Evolutionary conservation across 2,329 filamentous ascomycete species (phyloP).

Genomic region (Ceratocystiopsis minuta): DNA sequence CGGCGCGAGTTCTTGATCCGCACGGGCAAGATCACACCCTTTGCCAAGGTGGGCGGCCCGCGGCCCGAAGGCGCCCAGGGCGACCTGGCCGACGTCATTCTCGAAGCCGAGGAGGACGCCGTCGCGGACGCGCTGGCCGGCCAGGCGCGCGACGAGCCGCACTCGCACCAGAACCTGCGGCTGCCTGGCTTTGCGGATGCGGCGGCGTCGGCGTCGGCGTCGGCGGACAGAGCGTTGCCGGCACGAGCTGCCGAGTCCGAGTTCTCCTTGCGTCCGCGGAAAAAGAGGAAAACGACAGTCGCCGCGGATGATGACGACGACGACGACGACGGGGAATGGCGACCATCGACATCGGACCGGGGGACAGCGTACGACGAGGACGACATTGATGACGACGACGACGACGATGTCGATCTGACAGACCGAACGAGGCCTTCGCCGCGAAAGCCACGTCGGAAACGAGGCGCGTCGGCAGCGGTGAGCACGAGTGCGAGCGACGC

Average conservation of each 20-base stretch:
- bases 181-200: conserved; percentile 47
- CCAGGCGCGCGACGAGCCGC: conserved; percentile 26
- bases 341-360: conserved; percentile 10
- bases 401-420: conserved; percentile 11
- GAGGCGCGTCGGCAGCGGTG: not conserved
- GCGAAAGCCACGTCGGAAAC: conserved; percentile 18
- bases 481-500: not conserved
- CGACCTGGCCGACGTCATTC: conserved; percentile 56
- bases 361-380: not conserved
- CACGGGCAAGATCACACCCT: conserved; percentile 94
- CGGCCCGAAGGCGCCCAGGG: conserved; percentile 43
- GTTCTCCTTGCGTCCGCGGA: conserved; percentile 40
- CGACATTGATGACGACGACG: conserved; percentile 1
- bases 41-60: conserved; percentile 58
- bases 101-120: conserved; percentile 67
- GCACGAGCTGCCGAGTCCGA: conserved; percentile 23
- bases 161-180: conserved; percentile 56
- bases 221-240: conserved; percentile 4
- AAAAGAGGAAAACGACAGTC: conserved; percentile 28
- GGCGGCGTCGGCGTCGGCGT: not conserved
- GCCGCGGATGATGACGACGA: conserved; percentile 27
- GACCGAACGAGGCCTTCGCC: conserved; percentile 13
- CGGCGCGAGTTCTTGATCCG: conserved; percentile 83
- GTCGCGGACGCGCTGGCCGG: conserved; percentile 30
- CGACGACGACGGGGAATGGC: conserved; percentile 8